These are phyloP conservation scores for Jaltomata sinuosa DNA, from an alignment of 257 asterid genomes.

Conservation along the genomic window DNA sequence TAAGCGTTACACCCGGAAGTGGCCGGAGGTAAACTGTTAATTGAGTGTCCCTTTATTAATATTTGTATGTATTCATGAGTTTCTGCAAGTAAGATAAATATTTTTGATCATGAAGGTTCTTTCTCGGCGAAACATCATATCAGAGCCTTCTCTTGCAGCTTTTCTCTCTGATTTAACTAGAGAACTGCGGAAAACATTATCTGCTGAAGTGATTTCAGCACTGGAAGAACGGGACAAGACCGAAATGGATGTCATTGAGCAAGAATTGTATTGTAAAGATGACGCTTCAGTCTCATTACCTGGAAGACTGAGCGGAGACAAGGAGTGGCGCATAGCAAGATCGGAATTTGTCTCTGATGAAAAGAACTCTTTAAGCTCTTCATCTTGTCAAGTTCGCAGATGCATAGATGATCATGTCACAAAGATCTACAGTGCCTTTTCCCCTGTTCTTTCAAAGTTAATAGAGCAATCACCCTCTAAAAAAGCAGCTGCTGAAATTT, in stretches of 20 bases:
- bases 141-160: slow-evolving; percentile 52
- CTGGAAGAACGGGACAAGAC: slow-evolving; percentile 63
- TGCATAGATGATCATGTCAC: slow-evolving; percentile 85
- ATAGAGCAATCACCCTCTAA: slow-evolving; percentile 40
- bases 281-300: slow-evolving; percentile 67
- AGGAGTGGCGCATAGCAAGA: slow-evolving; percentile 81
- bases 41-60: not conserved
- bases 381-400: slow-evolving; percentile 72
- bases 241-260: slow-evolving; percentile 66
- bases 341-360: slow-evolving; percentile 71
- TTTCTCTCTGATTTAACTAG: slow-evolving; percentile 43
- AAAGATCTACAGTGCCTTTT: slow-evolving; percentile 58
- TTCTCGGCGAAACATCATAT: slow-evolving; percentile 54
- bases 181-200: slow-evolving; percentile 44
- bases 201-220: slow-evolving; percentile 29
- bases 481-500: slow-evolving; percentile 37
- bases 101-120: slow-evolving; percentile 44
- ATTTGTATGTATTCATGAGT: not conserved
- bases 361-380: slow-evolving; percentile 49
- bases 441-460: slow-evolving; percentile 44
- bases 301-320: slow-evolving; percentile 86
- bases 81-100: not conserved
- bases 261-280: slow-evolving; percentile 44
- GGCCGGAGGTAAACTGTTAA: slow-evolving; percentile 60
- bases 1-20: slow-evolving; percentile 84